Conservation (phyloP, 768 basidiomycete species). For the Agrocybe praecox region DNA sequence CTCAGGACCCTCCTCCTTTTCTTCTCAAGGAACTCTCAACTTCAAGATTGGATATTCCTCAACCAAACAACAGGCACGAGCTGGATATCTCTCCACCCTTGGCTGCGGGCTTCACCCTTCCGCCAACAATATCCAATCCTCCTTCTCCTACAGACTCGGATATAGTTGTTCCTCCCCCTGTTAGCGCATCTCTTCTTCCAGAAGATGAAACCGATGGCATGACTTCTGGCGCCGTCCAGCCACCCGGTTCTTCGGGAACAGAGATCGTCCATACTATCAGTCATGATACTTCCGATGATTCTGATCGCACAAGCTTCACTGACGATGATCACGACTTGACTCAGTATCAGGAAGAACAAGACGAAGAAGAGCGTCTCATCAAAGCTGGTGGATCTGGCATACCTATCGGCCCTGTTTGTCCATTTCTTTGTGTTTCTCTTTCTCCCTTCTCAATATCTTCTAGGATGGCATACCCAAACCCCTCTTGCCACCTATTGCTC, state of each 20-base stretch:
- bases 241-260: slow-evolving; percentile 82
- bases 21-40: slow-evolving; percentile 23
- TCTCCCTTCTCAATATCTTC: background rate
- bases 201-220: slow-evolving; percentile 79
- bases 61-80: slow-evolving; percentile 12
- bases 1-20: slow-evolving; percentile 25
- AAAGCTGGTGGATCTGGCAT: slow-evolving; percentile 93
- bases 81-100: slow-evolving; percentile 23
- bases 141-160: slow-evolving; percentile 32
- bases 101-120: slow-evolving; percentile 29
- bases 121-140: slow-evolving; percentile 25
- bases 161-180: slow-evolving; percentile 42
- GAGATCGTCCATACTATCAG: slow-evolving; percentile 41
- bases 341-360: slow-evolving; percentile 65
- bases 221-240: slow-evolving; percentile 88
- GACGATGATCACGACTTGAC: slow-evolving; percentile 63
- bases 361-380: slow-evolving; percentile 90
- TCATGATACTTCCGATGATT: slow-evolving; percentile 48
- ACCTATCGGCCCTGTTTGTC: slow-evolving; percentile 83
- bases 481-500: slow-evolving; percentile 79
- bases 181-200: slow-evolving; percentile 36
- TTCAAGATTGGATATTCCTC: slow-evolving; percentile 13
- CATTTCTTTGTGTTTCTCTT: background rate
- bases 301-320: slow-evolving; percentile 65
- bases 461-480: slow-evolving; percentile 89